Conservation (phyloP, 2,329 filamentous ascomycete species). For the Aciculosporium take region DNA sequence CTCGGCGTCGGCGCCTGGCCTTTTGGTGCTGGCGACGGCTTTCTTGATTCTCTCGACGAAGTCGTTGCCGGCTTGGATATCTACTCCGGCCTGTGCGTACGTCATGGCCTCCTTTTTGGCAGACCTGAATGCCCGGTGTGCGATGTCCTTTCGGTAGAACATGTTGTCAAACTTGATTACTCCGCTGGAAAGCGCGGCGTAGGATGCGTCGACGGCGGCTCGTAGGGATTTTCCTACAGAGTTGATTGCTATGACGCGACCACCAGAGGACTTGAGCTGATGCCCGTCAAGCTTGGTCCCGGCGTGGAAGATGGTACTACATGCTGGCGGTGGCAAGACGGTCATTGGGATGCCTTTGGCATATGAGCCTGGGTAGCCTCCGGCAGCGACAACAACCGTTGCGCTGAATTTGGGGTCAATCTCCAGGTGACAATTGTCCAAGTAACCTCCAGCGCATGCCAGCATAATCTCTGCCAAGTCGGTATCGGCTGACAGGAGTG, state of each 20-base stretch:
- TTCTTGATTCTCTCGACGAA: constrained; percentile 87
- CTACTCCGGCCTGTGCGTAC: constrained; percentile 86
- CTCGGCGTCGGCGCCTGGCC: constrained; percentile 77
- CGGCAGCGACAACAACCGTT: constrained; percentile 87
- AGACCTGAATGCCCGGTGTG: constrained; percentile 53
- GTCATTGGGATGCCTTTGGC: constrained; percentile 56
- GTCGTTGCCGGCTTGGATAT: constrained; percentile 84
- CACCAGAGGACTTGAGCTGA: constrained; percentile 63
- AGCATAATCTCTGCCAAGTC: constrained; percentile 83
- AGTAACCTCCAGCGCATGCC: constrained; percentile 62
- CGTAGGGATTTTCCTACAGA: constrained; percentile 59
- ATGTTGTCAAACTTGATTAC: constrained; percentile 71
- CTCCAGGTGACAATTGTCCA: constrained; percentile 55
- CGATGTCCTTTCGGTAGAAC: constrained; percentile 90
- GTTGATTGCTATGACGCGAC: constrained; percentile 86
- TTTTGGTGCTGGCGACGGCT: constrained; percentile 70
- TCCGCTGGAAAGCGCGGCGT: constrained; percentile 56
- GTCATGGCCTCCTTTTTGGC: constrained; percentile 48
- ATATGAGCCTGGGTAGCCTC: constrained; percentile 80
- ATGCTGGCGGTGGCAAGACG: constrained; percentile 29
- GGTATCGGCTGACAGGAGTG: constrained; percentile 60
- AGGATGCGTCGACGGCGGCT: constrained; percentile 76
- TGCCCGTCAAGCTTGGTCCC: constrained; percentile 56
- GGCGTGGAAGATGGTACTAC: constrained; percentile 75
- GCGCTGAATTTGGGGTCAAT: constrained; percentile 60